Conservation (phyloP, 345 rosid species). For the Bretschneidera sinensis region DNA sequence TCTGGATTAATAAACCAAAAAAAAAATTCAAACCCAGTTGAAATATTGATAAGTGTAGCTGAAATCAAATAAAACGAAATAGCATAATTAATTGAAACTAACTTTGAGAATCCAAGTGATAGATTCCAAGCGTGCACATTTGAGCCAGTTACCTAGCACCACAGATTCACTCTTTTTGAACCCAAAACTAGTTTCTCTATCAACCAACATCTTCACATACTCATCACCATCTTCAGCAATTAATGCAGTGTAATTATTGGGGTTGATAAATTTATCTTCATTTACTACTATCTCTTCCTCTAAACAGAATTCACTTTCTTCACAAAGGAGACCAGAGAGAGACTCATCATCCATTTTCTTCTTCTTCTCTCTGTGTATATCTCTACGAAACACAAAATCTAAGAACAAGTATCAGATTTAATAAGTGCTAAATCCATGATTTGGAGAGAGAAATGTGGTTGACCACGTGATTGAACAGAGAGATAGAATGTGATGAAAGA, state of each 20-base stretch:
- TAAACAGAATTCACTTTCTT: conserved; percentile 27
- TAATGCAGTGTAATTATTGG: not conserved
- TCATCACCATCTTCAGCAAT: conserved; percentile 24
- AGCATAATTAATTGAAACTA: conserved; percentile 15
- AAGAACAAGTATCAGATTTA: not conserved
- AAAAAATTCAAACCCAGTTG: not conserved
- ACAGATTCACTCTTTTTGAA: conserved; percentile 21
- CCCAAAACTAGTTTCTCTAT: conserved; percentile 35
- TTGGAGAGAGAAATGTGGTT: not conserved
- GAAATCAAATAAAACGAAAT: not conserved
- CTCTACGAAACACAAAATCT: not conserved
- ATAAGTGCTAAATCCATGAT: conserved; percentile 13
- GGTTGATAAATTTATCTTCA: not conserved
- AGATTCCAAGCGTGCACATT: conserved; percentile 39
- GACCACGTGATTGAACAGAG: not conserved
- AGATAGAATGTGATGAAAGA: conserved; percentile 15
- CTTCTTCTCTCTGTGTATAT: not conserved
- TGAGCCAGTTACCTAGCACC: conserved; percentile 22
- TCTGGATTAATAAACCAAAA: conserved; percentile 31
- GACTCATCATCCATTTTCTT: conserved; percentile 28
- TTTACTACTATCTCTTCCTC: conserved; percentile 17
- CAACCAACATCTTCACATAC: conserved; percentile 27
- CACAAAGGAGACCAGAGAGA: conserved; percentile 29
- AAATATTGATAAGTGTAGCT: conserved; percentile 1
- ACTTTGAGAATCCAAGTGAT: conserved; percentile 55